Evolutionary conservation across 106 monocot species (phyloP).

Genomic region (Platanthera zijinensis): DNA sequence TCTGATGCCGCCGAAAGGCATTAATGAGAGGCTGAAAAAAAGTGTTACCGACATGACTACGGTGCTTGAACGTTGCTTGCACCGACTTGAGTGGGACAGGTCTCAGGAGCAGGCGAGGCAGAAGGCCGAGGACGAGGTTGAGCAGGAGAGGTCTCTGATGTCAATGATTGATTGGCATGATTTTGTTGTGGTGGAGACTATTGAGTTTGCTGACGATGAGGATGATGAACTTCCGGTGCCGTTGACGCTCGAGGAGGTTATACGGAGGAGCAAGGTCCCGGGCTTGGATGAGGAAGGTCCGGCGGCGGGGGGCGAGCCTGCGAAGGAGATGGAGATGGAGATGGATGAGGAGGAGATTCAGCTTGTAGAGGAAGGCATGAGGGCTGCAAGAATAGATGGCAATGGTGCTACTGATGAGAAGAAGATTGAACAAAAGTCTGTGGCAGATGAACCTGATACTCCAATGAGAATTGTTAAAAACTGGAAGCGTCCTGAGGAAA

Average conservation of each 20-base stretch:
- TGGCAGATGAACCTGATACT: conserved; percentile 48
- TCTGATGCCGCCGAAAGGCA: conserved; percentile 66
- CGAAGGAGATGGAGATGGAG: conserved; percentile 93
- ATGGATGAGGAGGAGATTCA: conserved; percentile 98
- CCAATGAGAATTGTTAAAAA: conserved; percentile 99
- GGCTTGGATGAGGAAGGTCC: conserved; percentile 36
- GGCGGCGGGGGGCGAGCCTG: conserved; percentile 41
- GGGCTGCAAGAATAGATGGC: conserved; percentile 59
- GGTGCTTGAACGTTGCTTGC: conserved; percentile 81
- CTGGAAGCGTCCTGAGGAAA: conserved; percentile 94
- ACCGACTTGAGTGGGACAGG: conserved; percentile 92
- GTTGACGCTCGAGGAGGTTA: conserved; percentile 82
- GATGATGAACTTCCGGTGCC: conserved; percentile 78
- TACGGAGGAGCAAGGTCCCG: conserved; percentile 67
- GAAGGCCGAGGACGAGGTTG: conserved; percentile 97
- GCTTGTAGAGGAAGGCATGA: conserved; percentile 94
- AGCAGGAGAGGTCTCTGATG: conserved; percentile 92
- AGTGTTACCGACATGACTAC: conserved; percentile 48
- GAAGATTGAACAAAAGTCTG: conserved; percentile 20
- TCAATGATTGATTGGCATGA: conserved; percentile 99
- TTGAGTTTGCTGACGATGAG: conserved; percentile 96
- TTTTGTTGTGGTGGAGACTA: conserved; percentile 92
- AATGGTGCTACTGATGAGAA: conserved; percentile 34
- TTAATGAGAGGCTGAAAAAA: conserved; percentile 49
- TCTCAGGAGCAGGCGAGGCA: conserved; percentile 95